A percentile compares a stretch with the other conserved stretches of the same genome.
phyloP scores from a whole-genome alignment of 73 alveolate species.

The Stentor coeruleus region DNA sequence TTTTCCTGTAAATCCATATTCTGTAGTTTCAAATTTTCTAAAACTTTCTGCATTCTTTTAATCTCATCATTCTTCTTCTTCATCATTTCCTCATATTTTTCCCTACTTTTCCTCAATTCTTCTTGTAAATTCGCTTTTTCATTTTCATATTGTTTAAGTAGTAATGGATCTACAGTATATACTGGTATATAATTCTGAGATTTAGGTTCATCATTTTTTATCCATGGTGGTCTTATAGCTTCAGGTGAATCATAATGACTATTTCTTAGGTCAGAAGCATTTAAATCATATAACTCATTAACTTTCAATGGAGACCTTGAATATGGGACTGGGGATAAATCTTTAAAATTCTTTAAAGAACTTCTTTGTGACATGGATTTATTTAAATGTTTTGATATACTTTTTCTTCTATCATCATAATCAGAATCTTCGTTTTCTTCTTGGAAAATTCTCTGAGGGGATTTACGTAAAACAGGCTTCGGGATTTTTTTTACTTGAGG shows the following conservation, averaged over 20 bases:
- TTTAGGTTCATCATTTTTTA: not conserved
- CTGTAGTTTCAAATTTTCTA: not conserved
- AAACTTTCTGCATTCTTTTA: not conserved
- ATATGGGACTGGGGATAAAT: not conserved
- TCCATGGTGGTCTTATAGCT: not conserved
- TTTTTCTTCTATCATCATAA: not conserved
- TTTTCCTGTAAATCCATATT: not conserved
- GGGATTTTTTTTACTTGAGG: not conserved
- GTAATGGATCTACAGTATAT: not conserved
- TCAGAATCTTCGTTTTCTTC: too few relatives aligned
- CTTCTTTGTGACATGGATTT: not conserved
- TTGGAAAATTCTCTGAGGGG: not conserved
- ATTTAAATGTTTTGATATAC: not conserved
- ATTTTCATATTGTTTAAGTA: not conserved
- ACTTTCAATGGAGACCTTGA: not conserved
- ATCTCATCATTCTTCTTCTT: slow-evolving; percentile 11
- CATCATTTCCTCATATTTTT: not conserved
- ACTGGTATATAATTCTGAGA: not conserved
- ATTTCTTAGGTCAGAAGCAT: not conserved
- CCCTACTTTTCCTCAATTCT: not conserved
- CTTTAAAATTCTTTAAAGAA: not conserved
- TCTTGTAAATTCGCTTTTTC: not conserved
- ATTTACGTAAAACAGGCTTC: not conserved
- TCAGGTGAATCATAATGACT: not conserved
- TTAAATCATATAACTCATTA: not conserved